Base-by-base conservation (phyloP, 371 early-diverging fungal genomes). In the Mortierella sp. region DNA sequence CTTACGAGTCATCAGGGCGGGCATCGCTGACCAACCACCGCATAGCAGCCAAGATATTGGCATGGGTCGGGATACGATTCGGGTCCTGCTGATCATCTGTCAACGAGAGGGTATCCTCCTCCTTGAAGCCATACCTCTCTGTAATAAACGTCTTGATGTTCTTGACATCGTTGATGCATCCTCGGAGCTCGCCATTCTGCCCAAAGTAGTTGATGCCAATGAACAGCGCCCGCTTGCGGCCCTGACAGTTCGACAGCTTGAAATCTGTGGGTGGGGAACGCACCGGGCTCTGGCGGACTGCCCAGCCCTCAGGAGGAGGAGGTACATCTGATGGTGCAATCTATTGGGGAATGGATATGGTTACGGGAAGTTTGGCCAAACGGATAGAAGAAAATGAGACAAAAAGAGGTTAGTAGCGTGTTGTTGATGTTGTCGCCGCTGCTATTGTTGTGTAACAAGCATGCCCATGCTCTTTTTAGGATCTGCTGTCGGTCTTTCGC, bases 151-250 rank as follows among this genome's bases (percentile, higher is more conserved):
- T 74, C 80, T 95, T 94, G 55, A 98, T 92, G 88, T 96, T 96
- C 67, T 91, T 87, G 28, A 97, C 98, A 87, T 98, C 99, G 82
- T 97, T 98, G 82, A 96, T 94, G 88, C 98, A 98, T 90, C 94
- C 95, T 72, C 89, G 82, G 55, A 97, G 91, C 78, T 93, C 91
- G 72, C 88, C 89, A 37, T 84, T 80, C 26, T 96, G 92, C 28
- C 93, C 92, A 50, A 91, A 90, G 87, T 98, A 98, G 85, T 98
- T 98, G 87, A 98, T 97, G 55, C 98, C 98, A 73, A 98, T 92
- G 50, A 98, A 90, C 71, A 98, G 90, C 1, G 97, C 98, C 53
- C 94, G 91, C 86, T 95, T 96, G 74, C 93, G 90, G 44, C 96
- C 95, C 44, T 90, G 92, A 88, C 95, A 96, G 80, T 95, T 94